phyloP scores from a whole-genome alignment of 1,284 basidiomycete species.

The Ganoderma leucocontextum region DNA sequence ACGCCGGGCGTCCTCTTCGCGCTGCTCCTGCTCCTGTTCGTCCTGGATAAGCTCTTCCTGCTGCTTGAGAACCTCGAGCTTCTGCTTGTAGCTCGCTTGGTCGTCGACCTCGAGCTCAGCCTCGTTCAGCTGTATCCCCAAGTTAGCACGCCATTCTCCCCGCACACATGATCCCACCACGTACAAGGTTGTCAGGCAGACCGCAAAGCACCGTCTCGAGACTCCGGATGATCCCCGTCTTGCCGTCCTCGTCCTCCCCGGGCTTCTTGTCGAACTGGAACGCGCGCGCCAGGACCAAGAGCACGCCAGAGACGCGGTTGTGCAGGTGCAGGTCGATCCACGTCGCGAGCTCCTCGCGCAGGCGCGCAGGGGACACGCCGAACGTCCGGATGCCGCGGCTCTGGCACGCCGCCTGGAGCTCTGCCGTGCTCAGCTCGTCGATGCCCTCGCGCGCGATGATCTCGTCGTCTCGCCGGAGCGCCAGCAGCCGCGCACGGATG shows the following conservation, averaged over 20 bases:
- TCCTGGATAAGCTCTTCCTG: conserved; percentile 99
- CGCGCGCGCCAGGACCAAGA: conserved; percentile 92
- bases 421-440: conserved; percentile 88
- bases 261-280: conserved; percentile 91
- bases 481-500: conserved; percentile 86
- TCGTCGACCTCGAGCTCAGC: conserved; percentile 97
- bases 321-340: conserved; percentile 96
- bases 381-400: conserved; percentile 92
- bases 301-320: conserved; percentile 90
- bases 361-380: conserved; percentile 83
- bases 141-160: conserved; percentile 18
- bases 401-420: conserved; percentile 94
- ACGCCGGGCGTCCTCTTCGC: conserved; percentile 91
- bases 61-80: conserved; percentile 96
- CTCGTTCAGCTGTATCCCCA: conserved; percentile 81
- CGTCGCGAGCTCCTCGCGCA: conserved; percentile 89
- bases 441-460: conserved; percentile 91
- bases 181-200: conserved; percentile 92
- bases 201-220: conserved; percentile 93
- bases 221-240: conserved; percentile 77
- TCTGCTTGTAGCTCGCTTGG: conserved; percentile 96
- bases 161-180: conserved; percentile 38
- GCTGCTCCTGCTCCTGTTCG: conserved; percentile 97
- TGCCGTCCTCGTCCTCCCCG: conserved; percentile 80
- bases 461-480: conserved; percentile 93